Conservation (phyloP, 495 filamentous ascomycete genomes). For the Podospora pseudocomata region DNA sequence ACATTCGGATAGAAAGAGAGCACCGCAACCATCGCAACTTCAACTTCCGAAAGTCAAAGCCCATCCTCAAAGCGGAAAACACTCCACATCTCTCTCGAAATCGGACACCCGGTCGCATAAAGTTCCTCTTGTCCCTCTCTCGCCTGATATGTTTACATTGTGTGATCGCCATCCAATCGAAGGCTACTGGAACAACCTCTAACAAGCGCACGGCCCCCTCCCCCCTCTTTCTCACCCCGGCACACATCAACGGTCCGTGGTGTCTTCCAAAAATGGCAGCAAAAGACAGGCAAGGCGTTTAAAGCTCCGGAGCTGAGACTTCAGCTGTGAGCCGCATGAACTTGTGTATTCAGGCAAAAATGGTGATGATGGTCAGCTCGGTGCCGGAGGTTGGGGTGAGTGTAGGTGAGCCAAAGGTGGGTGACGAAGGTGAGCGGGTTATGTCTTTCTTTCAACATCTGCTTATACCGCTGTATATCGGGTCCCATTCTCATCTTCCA, state of each 20-base stretch:
- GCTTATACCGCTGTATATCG: not conserved
- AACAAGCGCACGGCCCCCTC: constrained; percentile 23
- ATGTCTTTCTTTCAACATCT: too few relatives aligned
- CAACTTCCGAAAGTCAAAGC: not conserved
- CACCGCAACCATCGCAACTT: not conserved
- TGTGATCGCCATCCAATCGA: constrained; percentile 30
- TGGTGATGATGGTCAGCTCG: not conserved
- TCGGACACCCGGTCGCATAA: not conserved
- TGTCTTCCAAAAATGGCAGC: not conserved
- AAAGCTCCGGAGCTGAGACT: not conserved
- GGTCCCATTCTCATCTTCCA: not conserved
- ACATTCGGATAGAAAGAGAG: not conserved
- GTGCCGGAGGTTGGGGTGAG: not conserved
- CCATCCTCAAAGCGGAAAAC: not conserved
- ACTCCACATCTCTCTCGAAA: not conserved
- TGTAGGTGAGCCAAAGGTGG: too few relatives aligned
- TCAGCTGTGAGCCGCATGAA: constrained; percentile 13
- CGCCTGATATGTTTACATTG: constrained; percentile 13
- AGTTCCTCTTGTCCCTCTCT: not conserved
- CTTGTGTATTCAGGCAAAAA: constrained; percentile 10
- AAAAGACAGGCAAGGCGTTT: not conserved
- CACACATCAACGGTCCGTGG: not conserved
- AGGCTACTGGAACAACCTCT: constrained; percentile 29
- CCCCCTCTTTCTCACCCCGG: not conserved
- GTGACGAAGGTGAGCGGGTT: not conserved